Percentiles rank a stretch among this genome's conserved stretches.
These are phyloP conservation scores for Cyamopsis tetragonoloba DNA, from an alignment of 306 rosid genomes.

Conservation along the genomic window DNA sequence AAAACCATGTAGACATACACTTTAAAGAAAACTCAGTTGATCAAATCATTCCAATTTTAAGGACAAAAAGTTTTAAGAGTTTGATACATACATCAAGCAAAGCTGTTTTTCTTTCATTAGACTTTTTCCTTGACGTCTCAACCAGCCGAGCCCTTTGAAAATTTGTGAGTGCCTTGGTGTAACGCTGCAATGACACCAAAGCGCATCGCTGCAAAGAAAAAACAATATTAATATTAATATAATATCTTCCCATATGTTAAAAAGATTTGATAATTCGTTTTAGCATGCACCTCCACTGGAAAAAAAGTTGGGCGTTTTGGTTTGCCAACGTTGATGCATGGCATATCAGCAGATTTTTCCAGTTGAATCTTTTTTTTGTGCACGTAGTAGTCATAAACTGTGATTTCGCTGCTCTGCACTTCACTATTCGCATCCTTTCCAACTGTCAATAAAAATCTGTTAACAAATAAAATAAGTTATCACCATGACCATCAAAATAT, in stretches of 20 bases:
- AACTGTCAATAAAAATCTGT: conserved; percentile 12
- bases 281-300: conserved; percentile 43
- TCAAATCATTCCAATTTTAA: too few species aligned
- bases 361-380: conserved; percentile 13
- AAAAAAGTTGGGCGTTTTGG: conserved; percentile 38
- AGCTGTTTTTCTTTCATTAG: conserved; percentile 31
- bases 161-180: conserved; percentile 42
- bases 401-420: conserved; percentile 20
- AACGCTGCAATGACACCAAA: conserved; percentile 45
- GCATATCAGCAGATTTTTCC: conserved; percentile 31
- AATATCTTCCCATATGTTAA: not conserved
- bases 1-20: too few species aligned
- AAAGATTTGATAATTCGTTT: not conserved
- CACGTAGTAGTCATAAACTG: conserved; percentile 34
- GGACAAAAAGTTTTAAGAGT: too few species aligned
- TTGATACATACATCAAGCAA: conserved; percentile 29
- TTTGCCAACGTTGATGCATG: conserved; percentile 54
- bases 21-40: too few species aligned
- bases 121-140: conserved; percentile 40
- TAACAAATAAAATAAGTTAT: not conserved
- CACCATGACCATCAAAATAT: too few species aligned
- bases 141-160: conserved; percentile 43
- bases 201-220: conserved; percentile 34
- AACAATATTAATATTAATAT: not conserved
- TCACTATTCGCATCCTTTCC: conserved; percentile 34